These are phyloP conservation scores for Ceratocystis harringtonii DNA, from an alignment of 2,329 filamentous ascomycete genomes.

Conservation along the genomic window DNA sequence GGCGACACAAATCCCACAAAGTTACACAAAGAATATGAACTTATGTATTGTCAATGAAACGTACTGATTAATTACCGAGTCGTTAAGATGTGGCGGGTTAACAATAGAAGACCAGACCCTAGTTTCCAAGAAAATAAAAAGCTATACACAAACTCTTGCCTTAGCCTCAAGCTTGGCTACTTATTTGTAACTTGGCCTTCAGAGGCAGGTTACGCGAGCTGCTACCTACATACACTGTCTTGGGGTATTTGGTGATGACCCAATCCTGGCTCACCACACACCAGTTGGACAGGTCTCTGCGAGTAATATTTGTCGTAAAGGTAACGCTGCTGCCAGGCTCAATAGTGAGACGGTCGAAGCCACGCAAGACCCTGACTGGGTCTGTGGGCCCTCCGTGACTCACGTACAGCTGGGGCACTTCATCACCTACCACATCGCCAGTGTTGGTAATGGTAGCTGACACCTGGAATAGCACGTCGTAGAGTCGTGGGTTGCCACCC, in stretches of 20 bases:
- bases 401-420: constrained; percentile 65
- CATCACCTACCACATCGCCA: constrained; percentile 48
- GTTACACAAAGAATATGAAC: not conserved
- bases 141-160: not conserved
- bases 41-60: not conserved
- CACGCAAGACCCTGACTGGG: constrained; percentile 50
- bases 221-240: constrained; percentile 40
- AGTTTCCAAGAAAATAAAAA: not conserved
- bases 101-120: not conserved
- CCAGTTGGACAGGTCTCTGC: constrained; percentile 81
- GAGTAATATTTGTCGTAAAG: constrained; percentile 55
- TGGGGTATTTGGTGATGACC: constrained; percentile 41
- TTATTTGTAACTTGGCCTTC: constrained; percentile 21
- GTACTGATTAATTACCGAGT: not conserved
- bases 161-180: not conserved
- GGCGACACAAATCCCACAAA: not conserved
- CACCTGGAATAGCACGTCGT: constrained; percentile 53
- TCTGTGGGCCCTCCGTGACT: constrained; percentile 66
- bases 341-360: constrained; percentile 64
- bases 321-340: constrained; percentile 49
- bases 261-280: constrained; percentile 68
- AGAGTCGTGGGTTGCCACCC: constrained; percentile 51
- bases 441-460: constrained; percentile 58
- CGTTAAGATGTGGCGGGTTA: not conserved
- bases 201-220: constrained; percentile 41